phyloP scores from a whole-genome alignment of 176 grass and related monocot genomes.

The Rhynchospora pubera region DNA sequence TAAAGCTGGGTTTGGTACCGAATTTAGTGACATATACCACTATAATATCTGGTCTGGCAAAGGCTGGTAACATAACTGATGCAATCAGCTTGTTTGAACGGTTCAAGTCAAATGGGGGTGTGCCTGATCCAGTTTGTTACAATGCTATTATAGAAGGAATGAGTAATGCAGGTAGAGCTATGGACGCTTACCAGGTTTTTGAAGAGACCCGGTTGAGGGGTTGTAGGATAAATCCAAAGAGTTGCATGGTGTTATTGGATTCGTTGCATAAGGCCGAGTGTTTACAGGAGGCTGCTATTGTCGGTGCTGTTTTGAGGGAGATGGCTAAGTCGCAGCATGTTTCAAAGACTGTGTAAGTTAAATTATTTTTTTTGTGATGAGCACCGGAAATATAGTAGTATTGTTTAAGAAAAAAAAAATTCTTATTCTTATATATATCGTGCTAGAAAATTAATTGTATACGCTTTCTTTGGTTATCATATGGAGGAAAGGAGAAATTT shows the following conservation, averaged over 20 bases:
- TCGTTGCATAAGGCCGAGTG: slow-evolving; percentile 75
- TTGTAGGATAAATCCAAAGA: slow-evolving; percentile 68
- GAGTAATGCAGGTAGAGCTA: slow-evolving; percentile 81
- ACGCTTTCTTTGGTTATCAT: neutral
- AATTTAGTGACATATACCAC: slow-evolving; percentile 90
- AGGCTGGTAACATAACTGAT: slow-evolving; percentile 71
- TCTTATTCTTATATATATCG: neutral
- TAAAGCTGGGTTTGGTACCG: slow-evolving; percentile 63
- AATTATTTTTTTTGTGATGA: neutral
- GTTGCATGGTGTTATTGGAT: slow-evolving; percentile 88
- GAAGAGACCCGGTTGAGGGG: slow-evolving; percentile 73
- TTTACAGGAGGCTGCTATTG: slow-evolving; percentile 76
- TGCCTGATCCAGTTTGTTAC: slow-evolving; percentile 61
- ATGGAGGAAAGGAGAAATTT: neutral
- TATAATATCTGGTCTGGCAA: slow-evolving; percentile 84
- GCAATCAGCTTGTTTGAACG: slow-evolving; percentile 68
- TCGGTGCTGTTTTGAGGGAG: slow-evolving; percentile 90
- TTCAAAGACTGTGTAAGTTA: slow-evolving; percentile 52
- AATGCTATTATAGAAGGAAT: slow-evolving; percentile 96
- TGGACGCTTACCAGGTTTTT: slow-evolving; percentile 73
- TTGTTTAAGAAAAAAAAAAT: neutral
- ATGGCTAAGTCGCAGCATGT: slow-evolving; percentile 92
- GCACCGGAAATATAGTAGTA: neutral
- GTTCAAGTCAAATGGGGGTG: slow-evolving; percentile 77
- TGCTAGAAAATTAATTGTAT: neutral